Evolutionary conservation across 2,329 filamentous ascomycete genomes (phyloP).

Genomic region (Trichophyton equinum): DNA sequence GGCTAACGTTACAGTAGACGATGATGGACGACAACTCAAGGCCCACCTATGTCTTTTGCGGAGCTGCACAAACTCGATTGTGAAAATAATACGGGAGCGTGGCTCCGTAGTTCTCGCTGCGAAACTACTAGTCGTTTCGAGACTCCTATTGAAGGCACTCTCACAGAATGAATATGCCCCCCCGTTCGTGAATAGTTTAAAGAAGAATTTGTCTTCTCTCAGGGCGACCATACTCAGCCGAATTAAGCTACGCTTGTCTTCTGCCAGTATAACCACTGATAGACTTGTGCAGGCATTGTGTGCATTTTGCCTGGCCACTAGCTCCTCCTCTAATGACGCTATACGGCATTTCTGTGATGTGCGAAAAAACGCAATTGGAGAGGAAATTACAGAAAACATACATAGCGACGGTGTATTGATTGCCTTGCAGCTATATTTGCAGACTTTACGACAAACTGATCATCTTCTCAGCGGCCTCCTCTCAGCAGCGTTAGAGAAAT

Average conservation of each 20-base stretch:
- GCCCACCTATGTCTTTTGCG: constrained; percentile 48
- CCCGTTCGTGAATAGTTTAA: constrained; percentile 49
- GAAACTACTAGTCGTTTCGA: constrained; percentile 63
- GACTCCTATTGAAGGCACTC: constrained; percentile 63
- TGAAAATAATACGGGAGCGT: constrained; percentile 40
- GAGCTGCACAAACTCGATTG: constrained; percentile 41
- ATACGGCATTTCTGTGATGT: constrained; percentile 66
- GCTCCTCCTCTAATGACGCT: constrained; percentile 65
- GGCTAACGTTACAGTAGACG: constrained; percentile 19
- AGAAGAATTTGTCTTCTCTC: constrained; percentile 50
- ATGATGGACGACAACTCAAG: constrained; percentile 33
- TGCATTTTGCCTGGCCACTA: constrained; percentile 71
- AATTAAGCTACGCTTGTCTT: constrained; percentile 44
- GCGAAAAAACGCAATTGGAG: constrained; percentile 54
- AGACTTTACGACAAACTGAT: constrained; percentile 66
- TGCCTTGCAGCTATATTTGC: constrained; percentile 60
- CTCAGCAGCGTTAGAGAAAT: constrained; percentile 51
- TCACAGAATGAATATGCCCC: constrained; percentile 38
- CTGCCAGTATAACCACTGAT: constrained; percentile 31
- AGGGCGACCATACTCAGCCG: constrained; percentile 53
- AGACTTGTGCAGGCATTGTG: constrained; percentile 59
- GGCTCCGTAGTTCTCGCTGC: constrained; percentile 45
- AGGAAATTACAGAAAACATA: constrained; percentile 44
- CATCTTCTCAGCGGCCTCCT: constrained; percentile 60
- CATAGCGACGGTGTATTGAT: constrained; percentile 43